Base-by-base conservation (phyloP, 2,329 filamentous ascomycete genomes). In the Fusarium caatingaense region DNA sequence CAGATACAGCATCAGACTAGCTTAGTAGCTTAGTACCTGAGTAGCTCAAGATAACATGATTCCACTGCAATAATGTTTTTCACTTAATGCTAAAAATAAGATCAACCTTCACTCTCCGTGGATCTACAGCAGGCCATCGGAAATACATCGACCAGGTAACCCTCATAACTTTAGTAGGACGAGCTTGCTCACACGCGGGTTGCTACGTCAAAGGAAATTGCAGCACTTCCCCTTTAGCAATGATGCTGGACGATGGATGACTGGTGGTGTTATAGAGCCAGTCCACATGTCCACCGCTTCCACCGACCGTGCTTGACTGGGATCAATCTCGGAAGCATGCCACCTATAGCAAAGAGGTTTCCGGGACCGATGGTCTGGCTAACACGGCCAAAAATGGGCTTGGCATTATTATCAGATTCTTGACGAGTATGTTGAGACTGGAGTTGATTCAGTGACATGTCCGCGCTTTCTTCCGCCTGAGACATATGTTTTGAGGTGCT, bases 211-310 rank as follows among this genome's bases (percentile, higher is more conserved):
- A 67, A 66, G 4, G 64, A 71, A 40, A 71, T 71, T 65, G 54
- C 60, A 47, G 18, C 32, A 54, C 50, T 64, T 70, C 57, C 63
- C 53, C 32, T 58, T 72, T 68, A 44, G 58, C 55, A 66, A 47
- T 53, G 30, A 23, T 49, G 53, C 62, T 60, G 55, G 55, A 37
- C 21, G 45, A 34, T 66, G 60, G 41, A 46, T 30, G 40, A 67
- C 55, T 37, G 58, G 66, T 62, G 34, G 48, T 64, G 32, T 47
- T 44, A 41, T 28, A 61, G 56, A 50, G 56, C 44, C 56, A 56
- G 28, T 54, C 58, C 60, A 62, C 63, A 56, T 62, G 18, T 21
- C 64, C 73, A 75, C 73, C 72, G 73, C 67, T 65, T 56, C 66
- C 72, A 72, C 73, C 73, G 59, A 56, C 51, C 56, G 21, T 47